Percentiles rank a stretch among this genome's conserved stretches.
These are phyloP conservation scores for Dianthus caryophyllus DNA, from an alignment of 148 eudicot species.

Conservation along the genomic window DNA sequence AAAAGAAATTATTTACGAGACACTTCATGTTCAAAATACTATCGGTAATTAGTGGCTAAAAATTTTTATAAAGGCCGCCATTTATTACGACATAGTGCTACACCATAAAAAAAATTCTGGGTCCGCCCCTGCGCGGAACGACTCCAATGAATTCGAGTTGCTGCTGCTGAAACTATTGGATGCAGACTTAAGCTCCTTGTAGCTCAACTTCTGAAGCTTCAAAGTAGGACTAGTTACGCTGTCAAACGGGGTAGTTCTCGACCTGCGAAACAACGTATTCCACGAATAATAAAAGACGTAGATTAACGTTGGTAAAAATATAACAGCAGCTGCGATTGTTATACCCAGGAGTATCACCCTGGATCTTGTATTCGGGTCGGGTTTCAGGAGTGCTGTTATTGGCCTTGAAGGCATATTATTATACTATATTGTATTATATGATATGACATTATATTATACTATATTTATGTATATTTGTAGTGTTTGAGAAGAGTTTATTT, in stretches of 20 bases:
- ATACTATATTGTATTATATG: no score
- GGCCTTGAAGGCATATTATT: conserved; percentile 96
- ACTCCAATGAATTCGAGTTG: no score
- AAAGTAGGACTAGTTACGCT: conserved; percentile 36
- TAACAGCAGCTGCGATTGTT: conserved; percentile 42
- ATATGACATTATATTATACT: no score
- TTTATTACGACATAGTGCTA: no score
- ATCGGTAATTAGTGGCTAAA: no score
- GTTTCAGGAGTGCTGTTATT: conserved; percentile 33
- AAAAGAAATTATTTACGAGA: no score
- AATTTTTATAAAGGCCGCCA: no score
- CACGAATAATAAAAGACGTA: conserved; percentile 63
- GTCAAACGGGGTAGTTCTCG: conserved; percentile 82
- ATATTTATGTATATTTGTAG: no score
- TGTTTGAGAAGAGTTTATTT: no score
- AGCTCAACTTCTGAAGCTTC: conserved; percentile 58
- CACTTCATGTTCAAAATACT: no score
- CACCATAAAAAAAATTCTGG: no score
- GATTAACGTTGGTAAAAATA: conserved; percentile 45
- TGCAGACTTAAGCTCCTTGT: conserved; percentile 76
- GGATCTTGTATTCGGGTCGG: conserved; percentile 30
- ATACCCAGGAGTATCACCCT: conserved; percentile 43
- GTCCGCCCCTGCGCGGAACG: no score
- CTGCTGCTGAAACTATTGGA: conserved; percentile 52
- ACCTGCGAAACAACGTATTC: conserved; percentile 51